These are phyloP conservation scores for Drechslera avenae DNA, from an alignment of 2,329 filamentous ascomycete genomes.

Conservation along the genomic window DNA sequence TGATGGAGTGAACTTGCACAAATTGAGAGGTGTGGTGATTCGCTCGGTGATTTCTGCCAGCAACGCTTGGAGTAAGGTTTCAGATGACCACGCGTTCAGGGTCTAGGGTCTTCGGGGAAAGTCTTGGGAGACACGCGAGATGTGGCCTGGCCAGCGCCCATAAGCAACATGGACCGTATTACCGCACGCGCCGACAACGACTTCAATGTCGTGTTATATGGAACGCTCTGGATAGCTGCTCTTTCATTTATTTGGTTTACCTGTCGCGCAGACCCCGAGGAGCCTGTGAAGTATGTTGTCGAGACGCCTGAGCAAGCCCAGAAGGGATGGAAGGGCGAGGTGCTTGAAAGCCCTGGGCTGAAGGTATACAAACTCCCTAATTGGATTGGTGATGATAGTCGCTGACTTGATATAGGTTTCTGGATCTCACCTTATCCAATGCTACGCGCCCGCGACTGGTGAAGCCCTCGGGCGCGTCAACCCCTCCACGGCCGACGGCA, in stretches of 20 bases:
- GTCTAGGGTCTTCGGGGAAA: conserved; percentile 6
- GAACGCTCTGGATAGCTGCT: conserved; percentile 28
- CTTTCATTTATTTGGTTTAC: conserved; percentile 31
- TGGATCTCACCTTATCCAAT: conserved; percentile 73
- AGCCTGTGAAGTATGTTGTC: conserved; percentile 64
- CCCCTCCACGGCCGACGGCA: conserved; percentile 74
- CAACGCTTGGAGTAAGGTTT: not conserved
- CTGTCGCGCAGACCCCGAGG: conserved; percentile 45
- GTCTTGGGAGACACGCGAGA: conserved; percentile 9
- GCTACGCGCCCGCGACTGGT: conserved; percentile 89
- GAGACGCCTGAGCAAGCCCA: conserved; percentile 66
- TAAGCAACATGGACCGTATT: conserved; percentile 33
- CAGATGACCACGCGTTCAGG: conserved; percentile 28
- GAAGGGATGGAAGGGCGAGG: conserved; percentile 58
- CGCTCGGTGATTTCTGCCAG: conserved; percentile 5
- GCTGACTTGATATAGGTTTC: conserved; percentile 52
- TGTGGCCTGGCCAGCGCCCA: conserved; percentile 4
- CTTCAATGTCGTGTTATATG: conserved; percentile 23
- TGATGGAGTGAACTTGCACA: not conserved
- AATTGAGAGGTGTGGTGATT: not conserved
- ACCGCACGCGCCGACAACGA: conserved; percentile 32
- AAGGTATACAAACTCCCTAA: conserved; percentile 52
- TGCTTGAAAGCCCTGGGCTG: conserved; percentile 65
- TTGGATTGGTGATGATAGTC: not conserved
- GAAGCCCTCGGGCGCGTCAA: conserved; percentile 78